Percentiles rank a stretch among this genome's conserved stretches.
These are phyloP conservation scores for Aspergillus eucalypticola DNA, from an alignment of 2,329 filamentous ascomycete genomes.

Conservation along the genomic window DNA sequence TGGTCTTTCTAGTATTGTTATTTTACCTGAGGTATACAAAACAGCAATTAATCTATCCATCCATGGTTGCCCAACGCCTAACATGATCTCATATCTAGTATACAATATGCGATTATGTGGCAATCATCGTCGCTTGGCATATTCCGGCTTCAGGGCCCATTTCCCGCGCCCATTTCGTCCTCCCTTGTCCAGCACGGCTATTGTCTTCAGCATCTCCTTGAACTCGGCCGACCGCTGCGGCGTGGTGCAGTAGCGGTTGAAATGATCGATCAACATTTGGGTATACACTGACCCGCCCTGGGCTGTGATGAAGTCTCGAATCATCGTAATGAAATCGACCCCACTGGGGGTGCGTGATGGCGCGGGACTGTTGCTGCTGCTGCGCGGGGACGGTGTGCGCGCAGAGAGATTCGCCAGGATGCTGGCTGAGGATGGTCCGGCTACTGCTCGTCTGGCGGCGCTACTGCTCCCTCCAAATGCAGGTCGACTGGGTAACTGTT, in stretches of 20 bases:
- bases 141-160: conserved; percentile 64
- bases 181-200: conserved; percentile 69
- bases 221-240: conserved; percentile 73
- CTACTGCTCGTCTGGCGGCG: conserved; percentile 35
- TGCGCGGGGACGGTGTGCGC: conserved; percentile 25
- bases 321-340: conserved; percentile 69
- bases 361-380: conserved; percentile 45
- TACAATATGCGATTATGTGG: neutral
- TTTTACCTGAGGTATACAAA: too few relatives aligned
- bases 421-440: conserved; percentile 43
- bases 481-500: conserved; percentile 46
- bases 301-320: conserved; percentile 73
- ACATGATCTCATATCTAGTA: too few relatives aligned
- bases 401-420: conserved; percentile 43
- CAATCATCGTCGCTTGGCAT: conserved; percentile 27
- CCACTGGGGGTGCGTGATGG: conserved; percentile 46
- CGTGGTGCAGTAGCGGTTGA: conserved; percentile 75
- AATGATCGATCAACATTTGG: conserved; percentile 86
- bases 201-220: conserved; percentile 73
- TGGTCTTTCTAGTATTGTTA: too few relatives aligned
- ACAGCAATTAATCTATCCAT: neutral
- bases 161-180: conserved; percentile 50
- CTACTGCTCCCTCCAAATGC: conserved; percentile 43
- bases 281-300: conserved; percentile 79
- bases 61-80: neutral